Conservation (phyloP, 805 yeast genomes). For the Yamadazyma endophytica region DNA sequence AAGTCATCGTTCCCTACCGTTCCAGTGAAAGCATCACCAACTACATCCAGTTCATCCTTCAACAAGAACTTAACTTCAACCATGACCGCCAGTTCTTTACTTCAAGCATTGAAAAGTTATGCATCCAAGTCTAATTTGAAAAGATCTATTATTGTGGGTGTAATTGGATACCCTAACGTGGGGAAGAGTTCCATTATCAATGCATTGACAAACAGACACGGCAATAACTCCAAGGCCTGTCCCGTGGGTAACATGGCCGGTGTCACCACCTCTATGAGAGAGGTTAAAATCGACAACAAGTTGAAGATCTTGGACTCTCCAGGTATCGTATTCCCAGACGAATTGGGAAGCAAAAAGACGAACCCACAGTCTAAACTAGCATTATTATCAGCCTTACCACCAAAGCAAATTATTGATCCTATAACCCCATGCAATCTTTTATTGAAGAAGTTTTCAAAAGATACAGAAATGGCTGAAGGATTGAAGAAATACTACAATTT, state of each 20-base stretch:
- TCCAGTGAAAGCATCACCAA: conserved; percentile 77
- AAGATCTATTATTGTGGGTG: conserved; percentile 89
- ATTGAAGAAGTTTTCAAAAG: conserved; percentile 70
- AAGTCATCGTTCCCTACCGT: conserved; percentile 86
- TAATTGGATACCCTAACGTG: conserved; percentile 90
- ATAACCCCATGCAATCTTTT: conserved; percentile 73
- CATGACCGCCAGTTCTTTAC: conserved; percentile 66
- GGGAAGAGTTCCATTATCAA: conserved; percentile 98
- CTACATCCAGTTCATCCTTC: conserved; percentile 67
- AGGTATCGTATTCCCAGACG: conserved; percentile 93
- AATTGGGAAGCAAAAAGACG: conserved; percentile 37
- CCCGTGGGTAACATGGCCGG: conserved; percentile 99
- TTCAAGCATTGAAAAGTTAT: conserved; percentile 80
- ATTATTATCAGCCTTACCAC: conserved; percentile 83
- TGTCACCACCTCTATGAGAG: conserved; percentile 87
- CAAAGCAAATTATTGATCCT: conserved; percentile 81
- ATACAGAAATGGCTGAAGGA: conserved; percentile 70
- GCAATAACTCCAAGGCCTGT: conserved; percentile 70
- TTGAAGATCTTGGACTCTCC: conserved; percentile 91
- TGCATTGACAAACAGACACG: conserved; percentile 78
- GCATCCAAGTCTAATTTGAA: conserved; percentile 81
- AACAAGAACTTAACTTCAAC: conserved; percentile 70
- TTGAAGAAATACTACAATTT: conserved; percentile 70
- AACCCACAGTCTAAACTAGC: conserved; percentile 88
- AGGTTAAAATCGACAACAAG: conserved; percentile 87